These are phyloP conservation scores for Malus hybrid DNA, from an alignment of 331 rosid genomes.

Conservation along the genomic window DNA sequence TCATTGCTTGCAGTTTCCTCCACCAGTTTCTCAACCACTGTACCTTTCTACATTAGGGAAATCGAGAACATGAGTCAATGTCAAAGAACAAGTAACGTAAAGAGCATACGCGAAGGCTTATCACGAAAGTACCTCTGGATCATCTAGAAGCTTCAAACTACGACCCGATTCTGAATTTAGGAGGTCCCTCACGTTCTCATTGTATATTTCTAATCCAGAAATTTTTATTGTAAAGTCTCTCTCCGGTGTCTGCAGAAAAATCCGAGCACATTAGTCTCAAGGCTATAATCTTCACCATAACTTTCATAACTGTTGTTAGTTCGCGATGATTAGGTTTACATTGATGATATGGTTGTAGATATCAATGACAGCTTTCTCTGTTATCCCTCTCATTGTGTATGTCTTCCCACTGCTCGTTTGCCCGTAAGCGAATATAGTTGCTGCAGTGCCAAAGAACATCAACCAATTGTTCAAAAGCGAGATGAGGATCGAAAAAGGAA, in stretches of 20 bases:
- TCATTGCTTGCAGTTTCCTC: slow-evolving; percentile 92
- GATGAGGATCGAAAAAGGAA: not conserved
- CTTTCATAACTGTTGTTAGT: not conserved
- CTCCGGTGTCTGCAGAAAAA: slow-evolving; percentile 68
- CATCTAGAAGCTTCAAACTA: slow-evolving; percentile 84
- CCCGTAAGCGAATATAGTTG: slow-evolving; percentile 96
- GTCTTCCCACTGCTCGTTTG: slow-evolving; percentile 99
- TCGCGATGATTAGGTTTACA: slow-evolving; percentile 37
- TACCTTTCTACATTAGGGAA: slow-evolving; percentile 71
- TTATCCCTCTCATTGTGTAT: slow-evolving; percentile 94
- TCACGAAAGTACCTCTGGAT: slow-evolving; percentile 66
- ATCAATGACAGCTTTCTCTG: slow-evolving; percentile 95
- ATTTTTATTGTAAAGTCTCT: slow-evolving; percentile 77
- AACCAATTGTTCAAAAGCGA: slow-evolving; percentile 2
- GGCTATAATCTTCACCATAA: not conserved
- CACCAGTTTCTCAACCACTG: slow-evolving; percentile 88
- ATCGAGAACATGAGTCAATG: not conserved
- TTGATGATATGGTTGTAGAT: slow-evolving; percentile 77
- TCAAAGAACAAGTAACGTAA: not conserved
- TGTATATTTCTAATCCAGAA: slow-evolving; percentile 96
- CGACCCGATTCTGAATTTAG: slow-evolving; percentile 90
- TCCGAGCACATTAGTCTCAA: slow-evolving; percentile 12
- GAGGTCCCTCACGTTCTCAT: slow-evolving; percentile 89
- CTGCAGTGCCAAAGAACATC: slow-evolving; percentile 35
- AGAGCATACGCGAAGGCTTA: not conserved